Base-by-base conservation (phyloP, 805 yeast species). In the Kockiozyma suomiensis region DNA sequence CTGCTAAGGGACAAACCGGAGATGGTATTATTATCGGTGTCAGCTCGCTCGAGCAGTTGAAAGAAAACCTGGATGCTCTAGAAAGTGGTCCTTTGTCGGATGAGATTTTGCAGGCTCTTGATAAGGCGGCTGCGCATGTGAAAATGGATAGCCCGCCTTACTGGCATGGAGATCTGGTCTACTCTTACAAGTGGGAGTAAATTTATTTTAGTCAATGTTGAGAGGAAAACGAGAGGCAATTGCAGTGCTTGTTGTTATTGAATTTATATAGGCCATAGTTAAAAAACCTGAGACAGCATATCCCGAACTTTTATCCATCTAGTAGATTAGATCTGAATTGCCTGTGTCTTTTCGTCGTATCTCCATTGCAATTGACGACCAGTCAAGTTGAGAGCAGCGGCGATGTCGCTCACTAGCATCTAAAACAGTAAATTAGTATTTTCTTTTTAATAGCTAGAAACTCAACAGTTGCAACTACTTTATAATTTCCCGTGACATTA, bases 31-130 rank as follows among this genome's bases (percentile, higher is more conserved):
- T 60, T 25, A 46, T 58, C 30, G 64, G 64, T 15, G 54, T 54
- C 13, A 40, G 52, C 41, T 52, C 58, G 17, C 43, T 51, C 19
- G 37, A 19, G 37, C 64, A 60, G 47, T 25, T 60, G 41, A 42
- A 47, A 23, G 23, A n/a, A 13, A 46, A 60, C 48, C 23, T 60
- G 33, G 54, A 15, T 19, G 57, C 66, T 8, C 46, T 70, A 19
- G 58, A 62, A 42, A 63, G 62, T 17, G 72, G 71, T 12, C 70
- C 71, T 7, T 48, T 70, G 54, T 65, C 66, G 10, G 56, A 62
- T 12, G 67, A 62, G n/a, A 59, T 65, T 13, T 65, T 61, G 15
- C 53, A 53, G 25, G 65, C 64, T 35, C 62, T 70, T 15, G 70
- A 70, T 32, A 54, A 55, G 26, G 62, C 70, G n/a, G 65, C 70